These are phyloP conservation scores for Aspergillus coremiiformis DNA, from an alignment of 495 filamentous ascomycete species.

Conservation along the genomic window DNA sequence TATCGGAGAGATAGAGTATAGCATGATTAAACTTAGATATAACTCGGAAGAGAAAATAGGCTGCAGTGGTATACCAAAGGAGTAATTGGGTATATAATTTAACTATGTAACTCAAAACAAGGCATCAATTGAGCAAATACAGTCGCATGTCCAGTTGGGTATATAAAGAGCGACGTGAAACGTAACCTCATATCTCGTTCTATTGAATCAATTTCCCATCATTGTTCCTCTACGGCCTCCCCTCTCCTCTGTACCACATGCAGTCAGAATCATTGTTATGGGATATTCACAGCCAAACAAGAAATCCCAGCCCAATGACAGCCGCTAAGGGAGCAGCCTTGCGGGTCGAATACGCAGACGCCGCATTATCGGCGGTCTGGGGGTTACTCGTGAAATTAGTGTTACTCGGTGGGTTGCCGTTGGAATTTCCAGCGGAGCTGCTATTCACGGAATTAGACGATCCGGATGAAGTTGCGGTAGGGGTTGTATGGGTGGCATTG, in stretches of 20 bases:
- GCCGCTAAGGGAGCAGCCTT: constrained; percentile 15
- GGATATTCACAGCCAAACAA: constrained; percentile 21
- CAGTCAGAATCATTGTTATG: neutral
- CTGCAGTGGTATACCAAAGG: no score
- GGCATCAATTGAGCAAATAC: neutral
- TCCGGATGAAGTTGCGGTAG: neutral
- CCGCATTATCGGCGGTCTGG: constrained; percentile 16
- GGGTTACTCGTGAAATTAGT: constrained; percentile 1
- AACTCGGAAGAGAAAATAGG: no score
- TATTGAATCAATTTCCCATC: neutral
- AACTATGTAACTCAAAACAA: neutral
- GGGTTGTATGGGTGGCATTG: neutral
- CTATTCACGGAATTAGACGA: neutral
- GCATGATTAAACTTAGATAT: no score
- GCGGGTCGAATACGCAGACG: constrained; percentile 9
- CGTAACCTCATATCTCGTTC: neutral
- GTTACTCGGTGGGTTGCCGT: constrained; percentile 2
- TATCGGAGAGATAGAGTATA: no score
- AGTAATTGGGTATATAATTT: neutral
- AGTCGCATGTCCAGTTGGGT: neutral
- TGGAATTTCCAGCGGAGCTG: constrained; percentile 1
- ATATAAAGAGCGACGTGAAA: neutral
- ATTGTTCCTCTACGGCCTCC: neutral
- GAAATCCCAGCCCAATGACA: constrained; percentile 19
- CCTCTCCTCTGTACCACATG: neutral